Conservation (phyloP, 306 rosid species). For the Luffa aegyptiaca region DNA sequence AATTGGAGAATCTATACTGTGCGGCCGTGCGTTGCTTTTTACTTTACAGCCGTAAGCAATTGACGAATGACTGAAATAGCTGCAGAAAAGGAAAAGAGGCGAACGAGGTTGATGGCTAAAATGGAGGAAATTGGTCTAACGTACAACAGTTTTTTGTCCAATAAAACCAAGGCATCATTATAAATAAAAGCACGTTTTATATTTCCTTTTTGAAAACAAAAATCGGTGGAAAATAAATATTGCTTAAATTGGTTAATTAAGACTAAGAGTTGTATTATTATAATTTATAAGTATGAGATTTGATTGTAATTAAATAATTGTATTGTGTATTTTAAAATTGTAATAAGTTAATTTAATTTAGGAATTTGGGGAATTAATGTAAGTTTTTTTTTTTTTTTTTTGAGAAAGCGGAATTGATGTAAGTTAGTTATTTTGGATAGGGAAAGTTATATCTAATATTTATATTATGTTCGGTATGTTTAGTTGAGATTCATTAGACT, state of each 20-base stretch:
- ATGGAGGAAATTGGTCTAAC: constrained; percentile 3
- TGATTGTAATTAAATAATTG: not conserved
- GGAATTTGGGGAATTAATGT: too few species aligned
- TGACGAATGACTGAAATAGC: not conserved
- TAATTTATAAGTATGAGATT: not conserved
- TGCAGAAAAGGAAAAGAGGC: not conserved
- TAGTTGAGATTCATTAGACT: too few species aligned
- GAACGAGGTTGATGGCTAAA: constrained; percentile 4
- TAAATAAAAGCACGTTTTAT: not conserved
- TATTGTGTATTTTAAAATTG: too few species aligned
- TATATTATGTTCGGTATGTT: too few species aligned
- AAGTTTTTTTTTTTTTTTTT: too few species aligned
- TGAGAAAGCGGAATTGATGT: too few species aligned
- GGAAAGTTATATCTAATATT: too few species aligned
- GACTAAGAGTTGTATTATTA: not conserved
- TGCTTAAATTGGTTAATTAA: not conserved
- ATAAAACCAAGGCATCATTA: constrained; percentile 4
- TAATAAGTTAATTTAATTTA: too few species aligned
- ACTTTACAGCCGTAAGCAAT: constrained; percentile 8
- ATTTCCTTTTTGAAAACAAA: not conserved
- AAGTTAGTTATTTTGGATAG: too few species aligned
- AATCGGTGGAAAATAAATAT: not conserved
- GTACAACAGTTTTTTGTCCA: not conserved
- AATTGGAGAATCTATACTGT: not conserved
- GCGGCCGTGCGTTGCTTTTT: constrained; percentile 11